These are phyloP conservation scores for Zopfochytrium polystomum DNA, from an alignment of 371 early-diverging fungal species.

Conservation along the genomic window DNA sequence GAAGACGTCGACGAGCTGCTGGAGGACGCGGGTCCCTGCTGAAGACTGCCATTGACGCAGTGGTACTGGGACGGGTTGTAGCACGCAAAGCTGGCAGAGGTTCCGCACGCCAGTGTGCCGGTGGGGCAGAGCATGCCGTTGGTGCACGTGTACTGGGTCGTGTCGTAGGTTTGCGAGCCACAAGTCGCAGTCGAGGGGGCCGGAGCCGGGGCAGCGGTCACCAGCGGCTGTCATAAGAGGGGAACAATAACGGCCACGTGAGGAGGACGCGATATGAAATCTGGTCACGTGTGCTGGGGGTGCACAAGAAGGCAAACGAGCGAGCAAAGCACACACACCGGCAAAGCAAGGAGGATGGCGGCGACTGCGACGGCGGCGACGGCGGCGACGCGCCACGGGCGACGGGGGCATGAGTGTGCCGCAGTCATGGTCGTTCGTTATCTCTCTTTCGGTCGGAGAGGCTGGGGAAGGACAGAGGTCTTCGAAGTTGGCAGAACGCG, in stretches of 20 bases:
- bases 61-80: constrained; percentile 6
- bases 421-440: background rate
- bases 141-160: constrained; percentile 8
- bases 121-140: constrained; percentile 3
- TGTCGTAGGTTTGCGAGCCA: background rate
- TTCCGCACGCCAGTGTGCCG: constrained; percentile 1
- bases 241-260: background rate
- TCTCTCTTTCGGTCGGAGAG: background rate
- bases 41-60: constrained; percentile 2
- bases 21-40: background rate
- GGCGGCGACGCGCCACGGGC: background rate
- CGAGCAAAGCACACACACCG: no score
- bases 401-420: background rate
- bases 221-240: no score
- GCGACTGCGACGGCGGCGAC: background rate
- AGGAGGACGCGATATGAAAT: no score
- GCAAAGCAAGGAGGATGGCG: background rate
- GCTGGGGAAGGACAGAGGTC: background rate
- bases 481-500: background rate
- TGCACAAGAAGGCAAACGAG: no score
- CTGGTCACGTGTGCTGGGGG: no score
- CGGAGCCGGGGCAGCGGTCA: background rate
- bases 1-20: background rate
- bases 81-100: background rate
- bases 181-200: background rate